Conservation (phyloP, 2,329 filamentous ascomycete species). For the Alternaria sp. region DNA sequence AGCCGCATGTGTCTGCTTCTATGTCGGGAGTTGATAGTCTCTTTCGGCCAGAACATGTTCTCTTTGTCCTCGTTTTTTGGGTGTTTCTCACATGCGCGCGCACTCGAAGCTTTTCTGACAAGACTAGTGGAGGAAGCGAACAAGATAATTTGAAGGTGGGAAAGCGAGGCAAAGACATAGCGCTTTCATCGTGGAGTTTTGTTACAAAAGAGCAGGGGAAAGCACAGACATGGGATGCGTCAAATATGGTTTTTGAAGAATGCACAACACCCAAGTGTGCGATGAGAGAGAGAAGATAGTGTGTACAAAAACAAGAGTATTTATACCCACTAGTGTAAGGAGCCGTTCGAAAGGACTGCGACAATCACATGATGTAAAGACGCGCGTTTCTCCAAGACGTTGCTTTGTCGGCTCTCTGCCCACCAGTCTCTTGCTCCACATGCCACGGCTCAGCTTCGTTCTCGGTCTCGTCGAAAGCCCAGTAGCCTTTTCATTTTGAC, state of each 20-base stretch:
- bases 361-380: background rate
- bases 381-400: accelerated
- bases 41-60: too few species aligned
- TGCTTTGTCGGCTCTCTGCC: background rate
- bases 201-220: too few species aligned
- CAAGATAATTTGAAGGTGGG: too few species aligned
- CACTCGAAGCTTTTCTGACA: too few species aligned
- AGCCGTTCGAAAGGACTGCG: background rate
- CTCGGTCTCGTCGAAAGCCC: background rate
- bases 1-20: too few species aligned
- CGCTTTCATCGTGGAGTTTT: too few species aligned
- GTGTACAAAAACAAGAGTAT: accelerated
- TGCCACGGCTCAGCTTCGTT: background rate
- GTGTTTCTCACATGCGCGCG: too few species aligned
- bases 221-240: too few species aligned
- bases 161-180: too few species aligned
- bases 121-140: too few species aligned
- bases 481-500: background rate
- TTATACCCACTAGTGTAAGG: background rate
- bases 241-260: background rate
- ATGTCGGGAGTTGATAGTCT: too few species aligned
- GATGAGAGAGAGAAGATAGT: background rate
- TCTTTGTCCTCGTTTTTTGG: too few species aligned
- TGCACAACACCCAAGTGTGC: background rate
- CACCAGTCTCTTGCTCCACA: background rate